These are phyloP conservation scores for Solanum chacoense DNA, from an alignment of 305 asterid species.

Conservation along the genomic window DNA sequence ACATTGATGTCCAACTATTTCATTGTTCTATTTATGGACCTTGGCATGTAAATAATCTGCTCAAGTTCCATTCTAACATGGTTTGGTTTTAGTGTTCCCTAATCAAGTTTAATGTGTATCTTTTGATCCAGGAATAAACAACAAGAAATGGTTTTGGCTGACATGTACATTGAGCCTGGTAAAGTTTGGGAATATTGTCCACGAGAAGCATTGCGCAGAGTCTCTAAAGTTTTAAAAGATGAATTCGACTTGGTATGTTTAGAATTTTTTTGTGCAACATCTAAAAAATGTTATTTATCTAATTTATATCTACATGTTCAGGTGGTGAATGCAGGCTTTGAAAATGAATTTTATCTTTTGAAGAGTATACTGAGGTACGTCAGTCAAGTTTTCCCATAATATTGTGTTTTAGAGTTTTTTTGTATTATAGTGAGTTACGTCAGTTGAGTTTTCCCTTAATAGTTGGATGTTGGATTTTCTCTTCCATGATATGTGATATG, in stretches of 20 bases:
- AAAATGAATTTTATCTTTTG: constrained; percentile 72
- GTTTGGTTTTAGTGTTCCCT: background rate
- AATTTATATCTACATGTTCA: constrained; percentile 28
- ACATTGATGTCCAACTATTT: background rate
- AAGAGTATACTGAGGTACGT: constrained; percentile 50
- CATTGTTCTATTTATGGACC: background rate
- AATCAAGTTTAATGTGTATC: background rate
- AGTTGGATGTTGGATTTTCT: background rate
- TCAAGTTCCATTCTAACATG: background rate
- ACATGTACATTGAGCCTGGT: constrained; percentile 80
- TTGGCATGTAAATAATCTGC: background rate
- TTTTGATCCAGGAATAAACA: constrained; percentile 53
- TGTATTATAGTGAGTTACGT: constrained; percentile 30
- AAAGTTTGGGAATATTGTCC: constrained; percentile 91
- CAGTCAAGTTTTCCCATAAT: constrained; percentile 6
- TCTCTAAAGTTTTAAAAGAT: constrained; percentile 62
- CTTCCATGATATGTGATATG: background rate
- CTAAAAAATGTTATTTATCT: constrained; percentile 9
- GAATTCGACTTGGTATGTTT: constrained; percentile 74
- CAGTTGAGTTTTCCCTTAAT: background rate
- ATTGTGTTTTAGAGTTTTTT: background rate
- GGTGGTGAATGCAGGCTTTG: constrained; percentile 92
- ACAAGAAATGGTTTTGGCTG: constrained; percentile 91
- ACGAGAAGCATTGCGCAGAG: constrained; percentile 74
- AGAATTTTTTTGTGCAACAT: background rate